A percentile compares a stretch with the other conserved stretches of the same genome.
Evolutionary conservation across 257 asterid species (phyloP).

Genomic region (Leonotis leonurus): DNA sequence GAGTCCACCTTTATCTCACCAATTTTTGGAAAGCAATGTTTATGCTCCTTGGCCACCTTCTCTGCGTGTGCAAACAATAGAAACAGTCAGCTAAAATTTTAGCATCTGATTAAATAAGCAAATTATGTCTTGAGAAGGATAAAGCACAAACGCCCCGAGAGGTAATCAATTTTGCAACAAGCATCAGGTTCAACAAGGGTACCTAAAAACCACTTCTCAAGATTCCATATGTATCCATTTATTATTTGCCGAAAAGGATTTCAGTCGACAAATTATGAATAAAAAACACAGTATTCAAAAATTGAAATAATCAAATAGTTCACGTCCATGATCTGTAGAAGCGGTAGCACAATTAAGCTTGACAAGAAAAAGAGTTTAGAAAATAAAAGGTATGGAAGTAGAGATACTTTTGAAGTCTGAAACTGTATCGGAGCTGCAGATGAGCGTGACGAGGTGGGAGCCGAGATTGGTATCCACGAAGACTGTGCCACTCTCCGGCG

Average conservation of each 20-base stretch:
- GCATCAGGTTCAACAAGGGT: background rate
- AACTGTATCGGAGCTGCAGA: slow-evolving; percentile 41
- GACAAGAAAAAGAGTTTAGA: background rate
- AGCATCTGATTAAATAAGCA: background rate
- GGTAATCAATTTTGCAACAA: background rate
- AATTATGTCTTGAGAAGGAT: background rate
- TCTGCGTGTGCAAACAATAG: slow-evolving; percentile 31
- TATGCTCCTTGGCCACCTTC: slow-evolving; percentile 43
- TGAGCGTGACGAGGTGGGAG: slow-evolving; percentile 45
- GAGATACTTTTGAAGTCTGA: slow-evolving; percentile 50
- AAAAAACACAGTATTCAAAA: background rate
- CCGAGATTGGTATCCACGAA: slow-evolving; percentile 65
- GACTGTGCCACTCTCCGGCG: slow-evolving; percentile 21
- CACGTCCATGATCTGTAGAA: background rate
- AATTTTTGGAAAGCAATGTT: slow-evolving; percentile 35
- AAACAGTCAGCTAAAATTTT: background rate
- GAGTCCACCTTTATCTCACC: slow-evolving; percentile 42
- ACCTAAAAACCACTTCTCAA: background rate
- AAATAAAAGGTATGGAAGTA: background rate
- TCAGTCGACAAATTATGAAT: background rate
- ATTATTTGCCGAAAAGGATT: background rate
- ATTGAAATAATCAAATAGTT: background rate
- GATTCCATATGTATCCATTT: background rate
- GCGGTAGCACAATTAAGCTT: background rate
- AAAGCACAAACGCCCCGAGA: background rate